Percentiles rank a stretch among this genome's conserved stretches.
Conservation (phyloP, 2,329 filamentous ascomycete genomes). For the Byssoonygena ceratinophila region DNA sequence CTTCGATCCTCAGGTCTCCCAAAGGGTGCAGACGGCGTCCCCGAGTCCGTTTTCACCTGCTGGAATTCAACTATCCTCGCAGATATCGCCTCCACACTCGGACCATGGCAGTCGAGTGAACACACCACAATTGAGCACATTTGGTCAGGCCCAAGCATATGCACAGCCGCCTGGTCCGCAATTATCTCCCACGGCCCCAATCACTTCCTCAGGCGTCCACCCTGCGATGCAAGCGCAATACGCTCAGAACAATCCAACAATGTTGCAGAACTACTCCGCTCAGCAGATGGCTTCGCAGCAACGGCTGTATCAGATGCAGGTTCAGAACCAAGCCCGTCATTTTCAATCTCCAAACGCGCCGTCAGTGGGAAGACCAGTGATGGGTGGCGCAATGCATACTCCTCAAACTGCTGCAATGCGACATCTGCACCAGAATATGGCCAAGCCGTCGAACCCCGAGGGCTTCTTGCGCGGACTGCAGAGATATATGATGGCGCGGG, state of each 20-base stretch:
- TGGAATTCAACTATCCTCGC: constrained; percentile 58
- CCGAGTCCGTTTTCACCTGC: constrained; percentile 81
- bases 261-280: constrained; percentile 42
- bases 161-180: constrained; percentile 34
- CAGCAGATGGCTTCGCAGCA: constrained; percentile 61
- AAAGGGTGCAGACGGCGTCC: constrained; percentile 80
- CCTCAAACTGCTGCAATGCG: constrained; percentile 41
- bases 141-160: constrained; percentile 44
- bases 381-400: constrained; percentile 26
- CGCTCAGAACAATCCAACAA: constrained; percentile 23
- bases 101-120: constrained; percentile 56
- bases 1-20: constrained; percentile 54
- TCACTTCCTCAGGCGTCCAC: constrained; percentile 33
- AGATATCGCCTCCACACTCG: constrained; percentile 65
- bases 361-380: constrained; percentile 27
- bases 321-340: constrained; percentile 66
- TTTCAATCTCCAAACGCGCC: constrained; percentile 37
- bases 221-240: constrained; percentile 41
- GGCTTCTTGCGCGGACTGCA: constrained; percentile 66
- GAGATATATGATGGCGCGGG: constrained; percentile 64
- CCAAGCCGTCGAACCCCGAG: constrained; percentile 44
- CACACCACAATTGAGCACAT: constrained; percentile 64
- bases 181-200: constrained; percentile 31
- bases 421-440: constrained; percentile 34
- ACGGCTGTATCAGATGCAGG: constrained; percentile 66